phyloP scores from a whole-genome alignment of 805 yeast genomes.

The Candida cerambycidarum region DNA sequence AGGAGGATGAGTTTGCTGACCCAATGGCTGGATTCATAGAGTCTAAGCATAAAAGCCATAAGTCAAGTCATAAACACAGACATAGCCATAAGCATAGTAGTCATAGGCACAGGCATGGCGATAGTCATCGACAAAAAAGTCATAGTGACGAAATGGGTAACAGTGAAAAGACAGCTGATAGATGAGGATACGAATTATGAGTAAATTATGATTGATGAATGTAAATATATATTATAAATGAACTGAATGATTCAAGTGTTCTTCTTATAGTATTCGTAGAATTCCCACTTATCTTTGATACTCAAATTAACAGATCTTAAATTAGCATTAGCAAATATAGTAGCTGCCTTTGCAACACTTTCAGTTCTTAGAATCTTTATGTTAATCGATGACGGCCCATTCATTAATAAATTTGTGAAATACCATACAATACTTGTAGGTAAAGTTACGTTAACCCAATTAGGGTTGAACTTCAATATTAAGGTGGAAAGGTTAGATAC shows the following conservation, averaged over 20 bases:
- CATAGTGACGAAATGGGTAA: background rate
- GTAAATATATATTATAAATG: background rate
- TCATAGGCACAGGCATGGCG: slow-evolving; percentile 1
- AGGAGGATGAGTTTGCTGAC: slow-evolving; percentile 32
- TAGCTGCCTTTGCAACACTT: slow-evolving; percentile 16
- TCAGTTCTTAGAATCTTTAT: slow-evolving; percentile 27
- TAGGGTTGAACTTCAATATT: slow-evolving; percentile 40
- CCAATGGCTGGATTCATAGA: slow-evolving; percentile 27
- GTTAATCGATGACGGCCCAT: slow-evolving; percentile 20
- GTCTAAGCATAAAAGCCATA: background rate
- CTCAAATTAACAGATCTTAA: slow-evolving; percentile 33
- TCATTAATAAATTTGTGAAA: slow-evolving; percentile 9
- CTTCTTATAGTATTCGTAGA: slow-evolving; percentile 21
- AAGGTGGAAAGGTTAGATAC: slow-evolving; percentile 33
- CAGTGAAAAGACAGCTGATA: no score
- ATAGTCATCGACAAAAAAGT: slow-evolving; percentile 4
- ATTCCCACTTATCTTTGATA: slow-evolving; percentile 29
- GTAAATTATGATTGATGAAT: slow-evolving; percentile 2
- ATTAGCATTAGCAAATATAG: slow-evolving; percentile 32
- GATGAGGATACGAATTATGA: background rate
- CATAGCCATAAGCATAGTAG: background rate
- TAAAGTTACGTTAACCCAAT: slow-evolving; percentile 35
- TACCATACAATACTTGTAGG: slow-evolving; percentile 20
- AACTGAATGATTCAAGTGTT: slow-evolving; percentile 4
- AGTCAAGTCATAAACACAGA: slow-evolving; percentile 22